Percentiles rank a stretch among this genome's conserved stretches.
Evolutionary conservation across 306 rosid genomes (phyloP).

Genomic region (Begonia fuchsioides): DNA sequence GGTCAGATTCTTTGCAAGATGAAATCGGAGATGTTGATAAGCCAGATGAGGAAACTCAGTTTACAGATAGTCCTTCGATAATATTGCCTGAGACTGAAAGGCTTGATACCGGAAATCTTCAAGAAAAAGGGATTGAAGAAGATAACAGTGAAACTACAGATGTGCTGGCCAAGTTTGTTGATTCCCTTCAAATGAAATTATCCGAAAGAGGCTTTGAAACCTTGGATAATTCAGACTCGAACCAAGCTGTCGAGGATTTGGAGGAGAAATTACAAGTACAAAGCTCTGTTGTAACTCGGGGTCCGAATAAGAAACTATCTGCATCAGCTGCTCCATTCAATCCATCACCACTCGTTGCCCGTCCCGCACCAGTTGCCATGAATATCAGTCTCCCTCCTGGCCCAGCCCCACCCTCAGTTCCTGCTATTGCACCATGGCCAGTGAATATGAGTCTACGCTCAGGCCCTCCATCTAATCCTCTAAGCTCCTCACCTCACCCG

Average conservation of each 20-base stretch:
- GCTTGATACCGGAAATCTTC: conserved; percentile 22
- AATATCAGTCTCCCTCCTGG: conserved; percentile 55
- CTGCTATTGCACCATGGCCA: conserved; percentile 68
- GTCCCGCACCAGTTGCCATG: conserved; percentile 59
- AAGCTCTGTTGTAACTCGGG: conserved; percentile 31
- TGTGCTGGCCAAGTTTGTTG: conserved; percentile 19
- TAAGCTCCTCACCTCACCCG: conserved; percentile 88
- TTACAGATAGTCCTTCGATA: too few relatives aligned
- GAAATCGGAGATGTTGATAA: conserved; percentile 27
- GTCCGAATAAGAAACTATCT: conserved; percentile 57
- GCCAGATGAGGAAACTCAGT: conserved; percentile 34
- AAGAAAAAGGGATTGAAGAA: conserved; percentile 27
- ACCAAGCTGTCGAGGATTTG: conserved; percentile 40
- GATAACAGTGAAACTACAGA: conserved; percentile 22
- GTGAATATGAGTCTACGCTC: conserved; percentile 81
- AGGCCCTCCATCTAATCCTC: conserved; percentile 47
- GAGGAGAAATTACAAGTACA: conserved; percentile 22
- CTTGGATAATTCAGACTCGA: conserved; percentile 25
- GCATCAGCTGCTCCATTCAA: conserved; percentile 98
- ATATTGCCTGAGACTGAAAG: conserved; percentile 18
- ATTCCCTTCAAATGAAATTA: conserved; percentile 24
- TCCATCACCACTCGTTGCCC: conserved; percentile 61
- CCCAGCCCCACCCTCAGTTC: conserved; percentile 43
- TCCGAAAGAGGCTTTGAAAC: conserved; percentile 33
- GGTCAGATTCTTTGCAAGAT: conserved; percentile 25